Base-by-base conservation (phyloP, 768 basidiomycete genomes). In the Lentinula edodes region DNA sequence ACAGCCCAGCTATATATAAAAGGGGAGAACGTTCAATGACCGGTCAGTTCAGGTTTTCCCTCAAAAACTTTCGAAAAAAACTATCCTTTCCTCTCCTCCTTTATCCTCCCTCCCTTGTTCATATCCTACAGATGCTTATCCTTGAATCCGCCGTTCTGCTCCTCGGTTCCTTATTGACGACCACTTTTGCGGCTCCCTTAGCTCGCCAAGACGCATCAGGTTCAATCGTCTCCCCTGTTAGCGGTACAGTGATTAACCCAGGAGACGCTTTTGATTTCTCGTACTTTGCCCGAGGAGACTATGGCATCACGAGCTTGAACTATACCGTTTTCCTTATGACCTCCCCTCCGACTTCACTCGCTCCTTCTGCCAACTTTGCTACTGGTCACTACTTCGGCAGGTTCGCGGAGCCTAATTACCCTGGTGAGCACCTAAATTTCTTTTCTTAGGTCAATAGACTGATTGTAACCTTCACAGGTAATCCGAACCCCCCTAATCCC, bases 361-460 rank as follows among this genome's bases (percentile, higher is more conserved):
- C 59, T 7, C 68, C 72, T 2, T 59, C 70, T 9, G 68, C 71
- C 9, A 65, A 72, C 35, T 74, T 73, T 58, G 73, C 72, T 34
- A 72, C 66, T 36, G 78, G 79, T 2, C 71, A 76, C 62, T 80
- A 72, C 68, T 79, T 81, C 63, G 81, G 81, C 12, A 70, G 74
- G 7, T 81, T 73, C 65, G 71, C 79, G 32, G 72, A 72, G 34
- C 69, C 73, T 28, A 81, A 78, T 62, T 82, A 76, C 63, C 79
- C 79, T 48, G 76, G 78, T 76, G 43, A 62, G 70, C 65, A 13
- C 36, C 10, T 12, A 48, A 35, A 32, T 35, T 12, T 48, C 23
- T 32, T 6, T 35, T 52, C 5, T 8, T 51, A 6, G 4, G 20
- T 28, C 39, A n/a, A 43, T 36, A 28, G 10, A 41, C 32, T 36